These are phyloP conservation scores for Rostrohypoxylon terebratum DNA, from an alignment of 495 filamentous ascomycete genomes.

Conservation along the genomic window DNA sequence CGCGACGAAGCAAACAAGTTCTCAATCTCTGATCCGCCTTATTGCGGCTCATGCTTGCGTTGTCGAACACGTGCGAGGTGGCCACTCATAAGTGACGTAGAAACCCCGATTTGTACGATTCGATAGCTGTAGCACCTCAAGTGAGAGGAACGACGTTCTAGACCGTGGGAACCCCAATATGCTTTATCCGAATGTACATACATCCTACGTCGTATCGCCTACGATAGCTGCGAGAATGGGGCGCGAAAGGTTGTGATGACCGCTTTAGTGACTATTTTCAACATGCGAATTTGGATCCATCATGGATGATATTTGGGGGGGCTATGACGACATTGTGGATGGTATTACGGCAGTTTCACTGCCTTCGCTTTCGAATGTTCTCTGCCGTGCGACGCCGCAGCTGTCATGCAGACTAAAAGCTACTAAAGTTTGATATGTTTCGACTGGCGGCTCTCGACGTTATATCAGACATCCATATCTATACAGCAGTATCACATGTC, in stretches of 20 bases:
- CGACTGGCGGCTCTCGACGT: not conserved
- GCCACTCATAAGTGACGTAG: constrained; percentile 5
- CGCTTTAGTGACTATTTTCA: not conserved
- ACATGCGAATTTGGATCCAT: not conserved
- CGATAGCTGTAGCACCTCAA: not conserved
- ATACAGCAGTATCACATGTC: constrained; percentile 4
- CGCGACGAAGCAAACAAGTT: constrained; percentile 6
- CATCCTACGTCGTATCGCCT: constrained; percentile 23
- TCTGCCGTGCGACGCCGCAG: constrained; percentile 35
- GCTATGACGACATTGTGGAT: constrained; percentile 23
- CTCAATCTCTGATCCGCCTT: constrained; percentile 15
- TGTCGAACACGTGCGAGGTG: not conserved
- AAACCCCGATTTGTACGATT: not conserved
- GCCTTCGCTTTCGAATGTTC: constrained; percentile 37
- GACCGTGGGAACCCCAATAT: constrained; percentile 2
- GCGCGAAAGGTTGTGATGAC: constrained; percentile 7
- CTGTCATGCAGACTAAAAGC: constrained; percentile 30
- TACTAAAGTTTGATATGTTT: constrained; percentile 7
- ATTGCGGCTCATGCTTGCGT: constrained; percentile 37
- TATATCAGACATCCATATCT: not conserved
- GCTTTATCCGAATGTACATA: not conserved
- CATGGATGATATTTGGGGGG: not conserved
- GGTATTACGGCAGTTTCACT: constrained; percentile 28
- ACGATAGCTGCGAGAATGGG: constrained; percentile 12
- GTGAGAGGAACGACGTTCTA: constrained; percentile 8